Evolutionary conservation across 345 rosid genomes (phyloP).

Genomic region (Gossypium arboreum): DNA sequence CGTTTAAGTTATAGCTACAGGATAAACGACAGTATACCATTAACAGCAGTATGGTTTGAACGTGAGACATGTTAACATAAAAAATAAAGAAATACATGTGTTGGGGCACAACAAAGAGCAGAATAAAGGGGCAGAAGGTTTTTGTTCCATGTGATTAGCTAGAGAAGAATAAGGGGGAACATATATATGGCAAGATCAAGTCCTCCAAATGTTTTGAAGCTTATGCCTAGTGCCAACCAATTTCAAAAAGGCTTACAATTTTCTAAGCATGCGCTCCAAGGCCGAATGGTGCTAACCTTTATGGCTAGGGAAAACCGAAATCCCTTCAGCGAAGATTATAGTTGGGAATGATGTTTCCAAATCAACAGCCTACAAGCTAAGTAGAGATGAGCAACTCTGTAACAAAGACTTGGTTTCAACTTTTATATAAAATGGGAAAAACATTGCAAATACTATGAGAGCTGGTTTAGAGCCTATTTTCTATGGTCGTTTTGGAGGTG

Average conservation of each 20-base stretch:
- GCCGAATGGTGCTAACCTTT: not conserved
- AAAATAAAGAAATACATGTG: too few relatives aligned
- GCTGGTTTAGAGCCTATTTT: not conserved
- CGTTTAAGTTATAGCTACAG: too few relatives aligned
- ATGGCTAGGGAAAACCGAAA: too few relatives aligned
- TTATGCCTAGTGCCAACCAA: not conserved
- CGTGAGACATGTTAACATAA: too few relatives aligned
- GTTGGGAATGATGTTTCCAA: not conserved
- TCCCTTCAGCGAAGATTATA: not conserved
- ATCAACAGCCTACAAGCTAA: too few relatives aligned
- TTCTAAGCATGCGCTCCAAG: not conserved
- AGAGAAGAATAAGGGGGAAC: too few relatives aligned
- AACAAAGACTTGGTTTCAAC: not conserved
- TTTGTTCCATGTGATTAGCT: too few relatives aligned
- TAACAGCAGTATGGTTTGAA: too few relatives aligned
- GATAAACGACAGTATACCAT: too few relatives aligned
- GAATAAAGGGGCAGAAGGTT: too few relatives aligned
- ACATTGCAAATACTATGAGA: not conserved
- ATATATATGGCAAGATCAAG: not conserved
- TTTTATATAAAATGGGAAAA: not conserved
- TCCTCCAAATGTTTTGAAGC: not conserved
- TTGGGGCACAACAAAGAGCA: too few relatives aligned
- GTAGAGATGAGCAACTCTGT: too few relatives aligned
- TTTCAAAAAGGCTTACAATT: not conserved
- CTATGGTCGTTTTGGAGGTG: not conserved